Percentiles rank a stretch among this genome's conserved stretches.
Conservation (phyloP, 176 grass and related monocot species). For the Sorghum bicolor region DNA sequence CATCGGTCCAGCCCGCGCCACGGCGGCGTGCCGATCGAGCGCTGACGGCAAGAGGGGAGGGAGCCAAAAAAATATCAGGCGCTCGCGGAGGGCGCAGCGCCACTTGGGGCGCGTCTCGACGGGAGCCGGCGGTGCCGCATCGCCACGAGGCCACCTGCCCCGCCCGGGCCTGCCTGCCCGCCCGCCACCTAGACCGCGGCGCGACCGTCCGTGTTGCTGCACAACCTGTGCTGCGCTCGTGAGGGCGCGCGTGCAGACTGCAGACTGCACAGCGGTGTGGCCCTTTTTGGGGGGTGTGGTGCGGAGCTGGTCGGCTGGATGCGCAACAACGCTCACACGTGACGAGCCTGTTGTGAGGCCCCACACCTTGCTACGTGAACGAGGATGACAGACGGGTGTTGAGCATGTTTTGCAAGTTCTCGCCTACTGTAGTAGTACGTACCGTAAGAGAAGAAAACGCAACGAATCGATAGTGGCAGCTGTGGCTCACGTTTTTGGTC, state of each 20-base stretch:
- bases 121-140: not conserved
- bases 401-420: not conserved
- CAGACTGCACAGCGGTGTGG: too few relatives aligned
- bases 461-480: too few relatives aligned
- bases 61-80: not conserved
- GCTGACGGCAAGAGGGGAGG: not conserved
- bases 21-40: not conserved
- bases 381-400: not conserved
- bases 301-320: not conserved
- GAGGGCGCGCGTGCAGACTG: too few relatives aligned
- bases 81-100: not conserved
- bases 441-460: too few relatives aligned
- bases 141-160: conserved; percentile 11
- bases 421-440: too few relatives aligned
- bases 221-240: too few relatives aligned
- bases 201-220: conserved; percentile 13
- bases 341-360: too few relatives aligned
- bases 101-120: not conserved
- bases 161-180: not conserved
- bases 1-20: not conserved
- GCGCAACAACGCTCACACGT: not conserved
- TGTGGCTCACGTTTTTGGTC: not conserved
- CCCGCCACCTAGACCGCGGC: conserved; percentile 9
- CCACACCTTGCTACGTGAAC: not conserved
- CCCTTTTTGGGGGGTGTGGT: too few relatives aligned